Evolutionary conservation across 768 basidiomycete genomes (phyloP), one percentile per base, ranked within the genome.

Genomic region (Lactarius trivialis): DNA sequence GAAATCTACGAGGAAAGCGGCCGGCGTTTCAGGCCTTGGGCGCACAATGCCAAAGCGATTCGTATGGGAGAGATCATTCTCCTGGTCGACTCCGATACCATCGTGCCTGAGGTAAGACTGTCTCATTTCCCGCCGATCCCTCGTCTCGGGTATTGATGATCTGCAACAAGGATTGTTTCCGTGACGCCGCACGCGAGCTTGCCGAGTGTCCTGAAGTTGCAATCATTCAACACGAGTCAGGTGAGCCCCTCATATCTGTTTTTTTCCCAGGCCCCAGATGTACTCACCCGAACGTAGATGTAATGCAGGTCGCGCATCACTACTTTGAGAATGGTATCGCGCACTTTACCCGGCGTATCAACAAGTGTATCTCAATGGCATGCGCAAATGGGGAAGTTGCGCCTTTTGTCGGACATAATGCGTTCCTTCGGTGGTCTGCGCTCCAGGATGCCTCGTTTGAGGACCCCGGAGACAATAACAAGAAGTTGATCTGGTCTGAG

Each of bases 261-360:
- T 32, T 32, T 32, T 28, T 28, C 49, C 19, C 14, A 7, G 4
- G 17, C 9, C 9, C 24, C 3, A 34, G 17, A 17, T 30, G n/a
- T 32, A 11, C 33, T 37, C n/a, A 24, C 8, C 43, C 21, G 55
- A 21, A 30, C 5, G 21, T 60, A 83, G 89, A 91, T 68, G 91
- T 94, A 67, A 91, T 93, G 86, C 90, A 94, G 73, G 91, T 93
- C 59, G 91, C 86, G 0, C 78, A 88, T 72, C 87, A 93, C 73
- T 94, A 89, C 75, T 94, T 95, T 69, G 93, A 96, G 71, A 93
- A 93, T 67, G 91, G 89, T 19, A 86, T 95, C 63, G 84, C 93
- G 14, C 86, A 87, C 73, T 95, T 96, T 75, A 94, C 93, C 1
- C 83, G 85, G 24, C 82, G 91, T 39, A 91, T 95, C 75, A 93